A percentile compares a stretch with the other conserved stretches of the same genome.
Evolutionary conservation across 164 flowering plant species (phyloP).

Genomic region (Stephania cephalantha): DNA sequence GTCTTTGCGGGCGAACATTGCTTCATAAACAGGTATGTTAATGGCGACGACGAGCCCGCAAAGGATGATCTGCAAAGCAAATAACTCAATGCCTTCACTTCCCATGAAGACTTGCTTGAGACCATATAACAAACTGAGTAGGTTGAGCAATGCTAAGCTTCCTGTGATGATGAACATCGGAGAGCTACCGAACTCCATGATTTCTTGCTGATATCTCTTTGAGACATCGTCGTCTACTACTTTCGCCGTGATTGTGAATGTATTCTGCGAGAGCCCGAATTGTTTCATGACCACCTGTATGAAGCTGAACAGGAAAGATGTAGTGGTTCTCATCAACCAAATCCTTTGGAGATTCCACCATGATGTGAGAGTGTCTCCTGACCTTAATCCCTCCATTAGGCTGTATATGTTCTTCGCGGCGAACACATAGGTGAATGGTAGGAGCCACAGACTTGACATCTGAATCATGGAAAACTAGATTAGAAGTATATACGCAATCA

Average conservation of each 20-base stretch:
- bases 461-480: constrained; percentile 15
- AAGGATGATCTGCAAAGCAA: constrained; percentile 18
- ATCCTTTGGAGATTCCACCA: constrained; percentile 34
- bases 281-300: constrained; percentile 15
- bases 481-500: too few species aligned
- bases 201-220: constrained; percentile 26
- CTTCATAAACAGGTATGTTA: constrained; percentile 25
- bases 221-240: constrained; percentile 25
- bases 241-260: constrained; percentile 25
- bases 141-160: constrained; percentile 21
- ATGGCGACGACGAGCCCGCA: constrained; percentile 20
- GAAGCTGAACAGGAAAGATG: constrained; percentile 24
- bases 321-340: constrained; percentile 19
- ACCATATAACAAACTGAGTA: constrained; percentile 15
- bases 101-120: constrained; percentile 15
- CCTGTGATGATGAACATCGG: constrained; percentile 30
- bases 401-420: constrained; percentile 24
- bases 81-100: constrained; percentile 9
- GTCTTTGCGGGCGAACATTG: constrained; percentile 26
- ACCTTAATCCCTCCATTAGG: constrained; percentile 35
- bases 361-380: constrained; percentile 34
- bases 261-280: constrained; percentile 18
- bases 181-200: constrained; percentile 35
- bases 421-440: constrained; percentile 55
- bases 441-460: constrained; percentile 61